Evolutionary conservation across 2,329 filamentous ascomycete species (phyloP), one percentile per base, ranked within the genome.

Genomic region (Tolypocladium album): DNA sequence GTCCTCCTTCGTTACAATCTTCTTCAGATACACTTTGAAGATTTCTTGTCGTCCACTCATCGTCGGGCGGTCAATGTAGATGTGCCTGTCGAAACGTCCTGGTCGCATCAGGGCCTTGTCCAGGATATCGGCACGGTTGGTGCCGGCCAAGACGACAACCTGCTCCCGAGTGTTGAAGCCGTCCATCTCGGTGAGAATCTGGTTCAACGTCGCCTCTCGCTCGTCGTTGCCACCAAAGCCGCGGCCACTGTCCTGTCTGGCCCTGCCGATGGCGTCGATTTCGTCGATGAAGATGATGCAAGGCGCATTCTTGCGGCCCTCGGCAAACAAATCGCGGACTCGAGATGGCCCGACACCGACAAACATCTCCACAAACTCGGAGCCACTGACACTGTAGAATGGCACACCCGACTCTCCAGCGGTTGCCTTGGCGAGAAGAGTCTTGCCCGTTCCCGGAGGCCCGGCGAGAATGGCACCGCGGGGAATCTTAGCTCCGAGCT

Each of bases 271-370:
- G 61, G 94, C 94, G 73, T 99, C 94, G 68, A 99, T 99, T 76
- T 99, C 94, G 71, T 99, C 94, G 66, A 99, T 97, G 79, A 99
- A 99, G 75, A 99, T 95, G 75, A 99, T 99, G 77, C 94, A 99
- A 4, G 94, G 94, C 0, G 94, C 90, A 75, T 90, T 96, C 80
- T 97, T 97, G 61, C 94, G 86, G 22, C 94, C 94, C 67, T 90
- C 96, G 60, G 91, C 87, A 70, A 99, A 99, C 58, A 99, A 79
- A 74, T 99, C 94, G 68, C 94, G 87, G 57, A 99, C 94, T 75
- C 94, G 86, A 38, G 93, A 97, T 24, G 94, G 90, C 75, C 94
- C 94, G 62, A 99, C 94, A 84, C 94, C 94, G 58, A 99, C 94
- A 72, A 99, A 99, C 93, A 99, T 99, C 77, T 99, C 94, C 39